Base-by-base conservation (phyloP, 257 asterid species). In the Coffea canephora region DNA sequence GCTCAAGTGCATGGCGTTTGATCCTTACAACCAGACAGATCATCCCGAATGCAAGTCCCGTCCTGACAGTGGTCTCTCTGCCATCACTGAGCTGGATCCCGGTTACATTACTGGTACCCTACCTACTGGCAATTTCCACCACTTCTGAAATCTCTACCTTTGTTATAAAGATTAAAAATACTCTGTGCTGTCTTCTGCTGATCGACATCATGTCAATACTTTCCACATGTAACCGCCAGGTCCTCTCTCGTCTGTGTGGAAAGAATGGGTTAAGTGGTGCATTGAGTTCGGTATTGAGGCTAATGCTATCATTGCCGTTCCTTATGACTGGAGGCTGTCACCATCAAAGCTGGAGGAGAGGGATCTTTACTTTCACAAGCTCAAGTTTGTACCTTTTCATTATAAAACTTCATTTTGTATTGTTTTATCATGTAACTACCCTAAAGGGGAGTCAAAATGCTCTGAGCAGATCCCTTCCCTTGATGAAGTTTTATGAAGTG, bases 181-280 rank as follows among this genome's bases (percentile, higher is more conserved):
- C 21, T 54, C 59, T 54, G 21, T 54, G 59, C 25, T 57, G 25
- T 39, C 43, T 39, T 39, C 43, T 54, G 61, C 61, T 54, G 61
- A 54, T 54, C 61, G 19, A 55, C 23, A 50, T 50, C n/a, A 4
- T 55, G 23, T 7, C 21, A 55, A 50, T 55, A 16, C 23, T 3
- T 15, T 55, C 23, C 23, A 18, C 8, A 23, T 14, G 64, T 18
- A 55, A 55, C 19, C 19, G n/a, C 85, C 91, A 95, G 99, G 99
- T 88, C 99, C 99, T 80, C 93, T 95, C 75, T 92, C 99, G 59
- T 93, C 99, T 49, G 99, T 95, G 82, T 95, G 99, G 99, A 95
- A 95, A 87, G 99, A 95, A 71, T 95, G 99, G 98, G 89, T 95
- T 82, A 95, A 93, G 86, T 95, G 99, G 99, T 95, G 99, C 91